Base-by-base conservation (phyloP, 306 rosid genomes). In the Rosa multiflora region DNA sequence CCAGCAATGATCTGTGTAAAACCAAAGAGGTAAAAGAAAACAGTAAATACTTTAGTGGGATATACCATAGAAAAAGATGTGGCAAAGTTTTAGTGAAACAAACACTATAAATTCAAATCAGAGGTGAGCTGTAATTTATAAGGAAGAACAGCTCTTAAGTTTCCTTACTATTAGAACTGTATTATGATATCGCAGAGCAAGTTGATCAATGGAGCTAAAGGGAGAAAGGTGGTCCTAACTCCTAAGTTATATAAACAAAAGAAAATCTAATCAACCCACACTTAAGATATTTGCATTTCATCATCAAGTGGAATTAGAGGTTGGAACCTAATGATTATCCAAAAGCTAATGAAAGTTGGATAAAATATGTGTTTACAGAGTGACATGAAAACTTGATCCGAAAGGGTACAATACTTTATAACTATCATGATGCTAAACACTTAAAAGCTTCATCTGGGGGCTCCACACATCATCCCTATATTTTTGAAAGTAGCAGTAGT, bases 1-100 rank as follows among this genome's bases (percentile, higher is more conserved):
- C 99, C 94, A 17, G 99, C 99, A 68, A 95, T 95, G 82, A 93
- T 93, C 98, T 95, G 90, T 61, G 78, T 47, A 35, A 82, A 77
- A 78, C 72, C 79, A 79, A 82, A 48, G 32, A 10, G 76, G 18
- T 20, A 39, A 71, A 43, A 2, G 4, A 67, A 76, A 75, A 37
- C 39, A 74, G 73, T 13, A 21, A n/a, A 70, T 58, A 47, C 82
- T 70, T 80, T 80, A 48, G 26, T 17, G 32, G 61, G 69, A 44
- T 44, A 21, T 26, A 29, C 20, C 32, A 46, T 0, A 17, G 4
- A 2, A 9, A 21, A 43, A 32, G 35, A 63, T 9, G 56, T 23
- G 42, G 61, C 29, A 66, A 29, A 32, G 55, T 3, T 26, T 42
- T 32, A 72, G 64, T 51, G 68, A 73, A 21, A 63, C 20, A 23